Conservation (phyloP, 2,329 filamentous ascomycete genomes). For the Neofusicoccum laricinum region DNA sequence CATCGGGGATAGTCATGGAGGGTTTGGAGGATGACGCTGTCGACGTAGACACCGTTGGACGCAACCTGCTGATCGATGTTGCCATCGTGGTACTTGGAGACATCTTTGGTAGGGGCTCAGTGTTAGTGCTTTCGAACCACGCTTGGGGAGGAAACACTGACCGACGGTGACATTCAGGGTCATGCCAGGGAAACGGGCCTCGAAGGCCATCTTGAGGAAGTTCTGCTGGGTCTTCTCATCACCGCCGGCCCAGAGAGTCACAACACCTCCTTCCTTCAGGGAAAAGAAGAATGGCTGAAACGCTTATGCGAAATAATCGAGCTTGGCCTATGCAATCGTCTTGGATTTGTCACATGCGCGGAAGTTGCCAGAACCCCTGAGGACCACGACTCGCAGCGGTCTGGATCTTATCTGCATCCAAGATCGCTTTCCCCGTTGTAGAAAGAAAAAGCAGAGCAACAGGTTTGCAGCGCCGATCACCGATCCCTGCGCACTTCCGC, state of each 20-base stretch:
- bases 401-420: no score
- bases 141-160: no score
- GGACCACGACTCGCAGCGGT: no score
- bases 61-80: constrained; percentile 45
- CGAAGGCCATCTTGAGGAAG: constrained; percentile 43
- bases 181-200: constrained; percentile 48
- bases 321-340: no score
- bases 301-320: no score
- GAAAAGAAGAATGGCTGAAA: constrained; percentile 21
- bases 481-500: no score
- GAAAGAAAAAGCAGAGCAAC: no score
- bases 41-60: constrained; percentile 30
- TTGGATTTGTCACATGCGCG: no score
- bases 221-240: constrained; percentile 44
- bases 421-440: no score
- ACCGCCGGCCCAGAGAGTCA: constrained; percentile 47
- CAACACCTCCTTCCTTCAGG: constrained; percentile 44
- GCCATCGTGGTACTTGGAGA: not conserved
- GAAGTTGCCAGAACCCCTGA: no score
- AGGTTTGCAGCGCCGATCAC: no score
- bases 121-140: not conserved
- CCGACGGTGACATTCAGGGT: constrained; percentile 55
- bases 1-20: constrained; percentile 53
- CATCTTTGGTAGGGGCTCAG: not conserved
- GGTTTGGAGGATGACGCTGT: constrained; percentile 51